Conservation (phyloP, 331 rosid genomes). For the Malus hybrid region DNA sequence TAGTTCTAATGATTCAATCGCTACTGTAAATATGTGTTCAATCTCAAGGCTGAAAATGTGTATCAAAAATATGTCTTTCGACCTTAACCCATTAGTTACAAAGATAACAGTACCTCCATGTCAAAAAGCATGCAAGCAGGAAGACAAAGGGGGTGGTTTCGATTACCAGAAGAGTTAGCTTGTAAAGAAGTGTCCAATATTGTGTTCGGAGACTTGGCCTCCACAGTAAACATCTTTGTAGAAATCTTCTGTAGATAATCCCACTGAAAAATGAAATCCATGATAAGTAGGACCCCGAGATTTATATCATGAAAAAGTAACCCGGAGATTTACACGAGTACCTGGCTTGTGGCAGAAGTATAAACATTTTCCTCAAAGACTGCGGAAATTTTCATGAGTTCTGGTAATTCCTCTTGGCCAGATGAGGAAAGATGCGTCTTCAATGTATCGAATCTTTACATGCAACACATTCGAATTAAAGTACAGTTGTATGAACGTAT, state of each 20-base stretch:
- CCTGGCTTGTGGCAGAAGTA: conserved; percentile 59
- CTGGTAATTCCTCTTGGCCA: conserved; percentile 46
- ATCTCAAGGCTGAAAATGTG: no score
- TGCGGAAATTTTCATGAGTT: conserved; percentile 48
- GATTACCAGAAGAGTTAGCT: conserved; percentile 38
- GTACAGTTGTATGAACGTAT: no score
- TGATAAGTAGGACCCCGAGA: not conserved
- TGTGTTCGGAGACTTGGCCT: conserved; percentile 36
- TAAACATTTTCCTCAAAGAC: conserved; percentile 70
- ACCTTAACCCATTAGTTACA: no score
- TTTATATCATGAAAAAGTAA: not conserved
- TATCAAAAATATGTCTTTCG: no score
- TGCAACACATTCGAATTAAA: not conserved
- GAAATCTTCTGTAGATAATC: conserved; percentile 56
- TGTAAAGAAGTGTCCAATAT: conserved; percentile 26
- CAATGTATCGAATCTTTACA: conserved; percentile 57
- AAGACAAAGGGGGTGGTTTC: conserved; percentile 29
- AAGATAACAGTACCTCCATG: no score
- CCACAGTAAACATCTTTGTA: conserved; percentile 75
- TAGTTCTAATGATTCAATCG: no score
- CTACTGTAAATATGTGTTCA: no score
- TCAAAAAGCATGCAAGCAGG: not conserved
- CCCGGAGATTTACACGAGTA: conserved; percentile 9
- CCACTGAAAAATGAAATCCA: conserved; percentile 18
- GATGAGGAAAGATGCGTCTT: conserved; percentile 49